Evolutionary conservation across 768 basidiomycete species (phyloP).

Genomic region (Rubroboletus pulcherrimus): DNA sequence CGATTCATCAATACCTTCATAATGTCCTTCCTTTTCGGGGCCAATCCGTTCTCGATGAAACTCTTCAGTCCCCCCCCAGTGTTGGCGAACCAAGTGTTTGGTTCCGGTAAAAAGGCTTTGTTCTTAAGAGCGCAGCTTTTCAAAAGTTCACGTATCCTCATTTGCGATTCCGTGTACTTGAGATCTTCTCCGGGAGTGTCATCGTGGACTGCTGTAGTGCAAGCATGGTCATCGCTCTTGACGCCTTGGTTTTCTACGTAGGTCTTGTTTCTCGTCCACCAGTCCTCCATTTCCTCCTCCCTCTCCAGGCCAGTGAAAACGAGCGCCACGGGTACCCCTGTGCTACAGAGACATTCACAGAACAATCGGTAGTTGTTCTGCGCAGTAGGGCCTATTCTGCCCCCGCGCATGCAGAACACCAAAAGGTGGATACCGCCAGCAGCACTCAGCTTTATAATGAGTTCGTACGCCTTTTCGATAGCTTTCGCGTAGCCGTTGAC

Average conservation of each 20-base stretch:
- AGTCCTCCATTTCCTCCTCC: slow-evolving; percentile 30
- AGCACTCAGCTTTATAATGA: slow-evolving; percentile 30
- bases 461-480: slow-evolving; percentile 27
- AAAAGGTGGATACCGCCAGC: slow-evolving; percentile 40
- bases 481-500: slow-evolving; percentile 27
- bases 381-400: slow-evolving; percentile 34
- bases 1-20: slow-evolving; percentile 17
- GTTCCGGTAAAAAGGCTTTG: slow-evolving; percentile 11
- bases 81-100: slow-evolving; percentile 14
- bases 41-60: slow-evolving; percentile 9
- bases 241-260: slow-evolving; percentile 22
- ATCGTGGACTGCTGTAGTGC: slow-evolving; percentile 19
- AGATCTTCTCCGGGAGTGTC: slow-evolving; percentile 7
- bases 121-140: slow-evolving; percentile 8
- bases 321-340: slow-evolving; percentile 36
- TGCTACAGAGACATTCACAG: slow-evolving; percentile 37
- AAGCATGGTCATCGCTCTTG: slow-evolving; percentile 30
- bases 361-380: slow-evolving; percentile 40
- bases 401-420: slow-evolving; percentile 39
- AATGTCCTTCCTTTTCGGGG: slow-evolving; percentile 14
- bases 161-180: slow-evolving; percentile 21
- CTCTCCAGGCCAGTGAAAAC: slow-evolving; percentile 41
- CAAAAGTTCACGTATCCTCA: slow-evolving; percentile 17
- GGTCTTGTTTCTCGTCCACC: slow-evolving; percentile 31
- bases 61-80: slow-evolving; percentile 6